Evolutionary conservation across 108 stramenopile species (phyloP).

Genomic region (Cyclotella sp.): DNA sequence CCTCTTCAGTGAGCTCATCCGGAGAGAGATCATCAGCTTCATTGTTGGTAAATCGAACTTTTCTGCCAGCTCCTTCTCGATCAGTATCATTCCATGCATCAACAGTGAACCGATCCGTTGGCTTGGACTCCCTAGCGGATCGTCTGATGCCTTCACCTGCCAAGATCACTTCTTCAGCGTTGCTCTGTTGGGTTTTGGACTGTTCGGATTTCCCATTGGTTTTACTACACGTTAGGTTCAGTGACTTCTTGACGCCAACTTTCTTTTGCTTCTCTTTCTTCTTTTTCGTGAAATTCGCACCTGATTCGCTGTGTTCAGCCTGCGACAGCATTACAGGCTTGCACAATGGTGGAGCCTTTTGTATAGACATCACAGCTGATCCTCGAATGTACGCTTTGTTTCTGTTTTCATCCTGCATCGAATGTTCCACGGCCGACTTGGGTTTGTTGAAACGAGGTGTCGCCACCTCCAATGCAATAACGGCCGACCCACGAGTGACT

Average conservation of each 20-base stretch:
- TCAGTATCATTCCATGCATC: background rate
- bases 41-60: constrained; percentile 11
- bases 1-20: background rate
- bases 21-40: background rate
- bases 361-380: constrained; percentile 12
- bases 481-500: background rate
- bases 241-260: background rate
- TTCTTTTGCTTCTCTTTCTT: background rate
- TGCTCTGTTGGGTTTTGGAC: background rate
- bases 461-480: background rate
- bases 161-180: background rate
- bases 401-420: background rate
- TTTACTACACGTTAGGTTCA: background rate
- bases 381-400: background rate
- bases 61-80: background rate
- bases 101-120: constrained; percentile 25
- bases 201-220: background rate
- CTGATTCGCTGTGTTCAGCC: background rate
- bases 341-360: constrained; percentile 7
- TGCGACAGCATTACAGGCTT: background rate
- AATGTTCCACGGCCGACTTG: background rate
- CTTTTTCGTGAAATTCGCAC: background rate
- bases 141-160: background rate
- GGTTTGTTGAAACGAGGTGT: background rate
- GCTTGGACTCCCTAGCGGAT: constrained; percentile 19